Evolutionary conservation across 2,329 filamentous ascomycete genomes (phyloP), one percentile per base, ranked within the genome.

Genomic region (Diaporthe eres): DNA sequence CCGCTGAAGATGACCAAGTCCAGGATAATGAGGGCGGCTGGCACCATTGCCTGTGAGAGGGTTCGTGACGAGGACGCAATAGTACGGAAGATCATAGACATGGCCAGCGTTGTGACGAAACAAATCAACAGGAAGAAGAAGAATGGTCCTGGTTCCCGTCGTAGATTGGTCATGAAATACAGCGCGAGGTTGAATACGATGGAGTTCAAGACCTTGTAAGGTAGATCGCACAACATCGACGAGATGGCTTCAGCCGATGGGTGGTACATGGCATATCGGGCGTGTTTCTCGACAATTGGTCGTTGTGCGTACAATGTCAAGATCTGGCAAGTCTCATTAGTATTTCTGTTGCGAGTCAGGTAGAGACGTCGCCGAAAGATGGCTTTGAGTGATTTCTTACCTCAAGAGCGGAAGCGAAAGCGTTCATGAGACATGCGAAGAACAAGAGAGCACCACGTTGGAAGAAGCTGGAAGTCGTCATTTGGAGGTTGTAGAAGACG

Each of bases 211-310:
- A 97, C 84, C 83, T 97, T 98, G 84, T 95, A 95, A 0, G 96
- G 96, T 85, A 98, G 85, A 80, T 98, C 96, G 77, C 91, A 93
- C 42, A 98, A 84, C 93, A 98, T 97, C 13, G 94, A 97, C 0
- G 94, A 92, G 76, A 95, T 89, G n/a, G 95, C 94, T 87, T 98
- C 95, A 22, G 95, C 94, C 13, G 94, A 95, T 0, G 96, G 95
- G 81, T 98, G 96, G 80, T 98, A 98, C 25, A 98, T 88, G 25
- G 95, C 95, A 82, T 98, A 98, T 75, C 94, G 92, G 74, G 89
- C 86, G 80, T 98, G 96, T 83, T 98, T 98, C 82, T 98, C 95
- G 76, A 98, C 95, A 80, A 98, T 98, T 1, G 94, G 94, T 51
- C 96, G 93, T 89, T 98, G 95, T 2, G 94, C 91, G 82, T 97